Evolutionary conservation across 495 filamentous ascomycete genomes (phyloP).

Genomic region (Penicillium coffeae): DNA sequence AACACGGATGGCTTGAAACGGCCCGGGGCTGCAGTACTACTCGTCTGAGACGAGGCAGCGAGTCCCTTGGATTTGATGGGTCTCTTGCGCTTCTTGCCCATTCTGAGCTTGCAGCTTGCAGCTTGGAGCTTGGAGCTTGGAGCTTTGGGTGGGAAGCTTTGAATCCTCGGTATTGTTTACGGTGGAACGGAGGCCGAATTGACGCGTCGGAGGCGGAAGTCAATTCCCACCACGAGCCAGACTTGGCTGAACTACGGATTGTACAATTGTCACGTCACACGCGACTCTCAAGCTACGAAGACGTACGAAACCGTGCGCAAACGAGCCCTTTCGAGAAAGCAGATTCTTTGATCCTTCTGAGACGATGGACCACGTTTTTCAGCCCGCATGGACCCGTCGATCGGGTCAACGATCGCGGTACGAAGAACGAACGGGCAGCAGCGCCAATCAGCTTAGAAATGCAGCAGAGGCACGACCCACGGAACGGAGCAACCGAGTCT

Average conservation of each 20-base stretch:
- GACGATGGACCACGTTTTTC: neutral
- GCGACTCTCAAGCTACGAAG: too few species aligned
- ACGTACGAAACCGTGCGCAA: too few species aligned
- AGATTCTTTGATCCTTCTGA: too few species aligned
- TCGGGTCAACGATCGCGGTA: neutral
- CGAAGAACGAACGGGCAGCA: neutral
- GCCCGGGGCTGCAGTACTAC: conserved; percentile 13
- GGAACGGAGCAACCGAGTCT: conserved; percentile 26
- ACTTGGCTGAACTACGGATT: neutral
- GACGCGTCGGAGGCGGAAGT: neutral
- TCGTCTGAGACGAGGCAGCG: conserved; percentile 17
- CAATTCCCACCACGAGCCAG: neutral
- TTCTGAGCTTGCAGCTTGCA: too few species aligned
- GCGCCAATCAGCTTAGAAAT: neutral
- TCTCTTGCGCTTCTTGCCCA: conserved; percentile 46
- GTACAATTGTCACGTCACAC: too few species aligned
- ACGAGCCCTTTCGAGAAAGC: too few species aligned
- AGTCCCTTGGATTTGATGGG: conserved; percentile 27
- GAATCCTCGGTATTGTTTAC: neutral
- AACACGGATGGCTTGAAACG: conserved; percentile 15
- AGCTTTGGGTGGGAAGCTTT: neutral
- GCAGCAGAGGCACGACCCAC: conserved; percentile 15
- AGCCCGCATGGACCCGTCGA: neutral
- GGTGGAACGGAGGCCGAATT: neutral
- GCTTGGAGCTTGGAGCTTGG: too few species aligned